These are phyloP conservation scores for Sporothrix phasma DNA, from an alignment of 2,329 filamentous ascomycete species.

Conservation along the genomic window DNA sequence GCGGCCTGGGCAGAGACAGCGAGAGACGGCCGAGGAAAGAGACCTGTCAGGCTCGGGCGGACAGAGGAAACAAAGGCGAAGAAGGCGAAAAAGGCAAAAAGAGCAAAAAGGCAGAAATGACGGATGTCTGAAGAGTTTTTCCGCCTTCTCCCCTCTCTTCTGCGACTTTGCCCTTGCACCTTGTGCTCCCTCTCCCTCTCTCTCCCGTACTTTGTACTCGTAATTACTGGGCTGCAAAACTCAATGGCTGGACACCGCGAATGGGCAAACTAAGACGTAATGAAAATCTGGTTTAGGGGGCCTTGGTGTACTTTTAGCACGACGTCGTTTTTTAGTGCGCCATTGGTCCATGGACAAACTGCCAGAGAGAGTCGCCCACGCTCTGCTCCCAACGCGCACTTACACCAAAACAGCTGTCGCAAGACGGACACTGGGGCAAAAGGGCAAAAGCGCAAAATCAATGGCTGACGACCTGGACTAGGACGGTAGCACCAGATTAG, in stretches of 20 bases:
- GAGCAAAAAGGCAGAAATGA: not conserved
- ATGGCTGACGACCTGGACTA: not conserved
- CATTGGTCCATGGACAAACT: not conserved
- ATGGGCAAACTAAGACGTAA: slow-evolving; percentile 22
- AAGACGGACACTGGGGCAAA: not conserved
- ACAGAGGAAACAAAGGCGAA: not conserved
- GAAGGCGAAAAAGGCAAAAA: not conserved
- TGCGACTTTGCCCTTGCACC: not conserved
- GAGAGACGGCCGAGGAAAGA: not conserved
- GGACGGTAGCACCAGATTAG: not conserved
- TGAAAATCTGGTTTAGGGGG: slow-evolving; percentile 12
- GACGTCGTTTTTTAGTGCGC: not conserved
- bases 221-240: not conserved
- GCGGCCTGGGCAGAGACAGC: not conserved
- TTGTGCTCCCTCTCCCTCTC: no score
- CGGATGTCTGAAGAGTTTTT: slow-evolving; percentile 6
- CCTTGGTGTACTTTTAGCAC: not conserved
- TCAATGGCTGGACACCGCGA: slow-evolving; percentile 4
- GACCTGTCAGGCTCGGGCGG: not conserved
- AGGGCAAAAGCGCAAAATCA: not conserved
- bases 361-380: not conserved
- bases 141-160: not conserved
- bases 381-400: not conserved
- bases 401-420: not conserved
- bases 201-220: no score